Evolutionary conservation across 805 yeast species (phyloP), one percentile per base, ranked within the genome.

Genomic region (Tetrapisispora fleetii): DNA sequence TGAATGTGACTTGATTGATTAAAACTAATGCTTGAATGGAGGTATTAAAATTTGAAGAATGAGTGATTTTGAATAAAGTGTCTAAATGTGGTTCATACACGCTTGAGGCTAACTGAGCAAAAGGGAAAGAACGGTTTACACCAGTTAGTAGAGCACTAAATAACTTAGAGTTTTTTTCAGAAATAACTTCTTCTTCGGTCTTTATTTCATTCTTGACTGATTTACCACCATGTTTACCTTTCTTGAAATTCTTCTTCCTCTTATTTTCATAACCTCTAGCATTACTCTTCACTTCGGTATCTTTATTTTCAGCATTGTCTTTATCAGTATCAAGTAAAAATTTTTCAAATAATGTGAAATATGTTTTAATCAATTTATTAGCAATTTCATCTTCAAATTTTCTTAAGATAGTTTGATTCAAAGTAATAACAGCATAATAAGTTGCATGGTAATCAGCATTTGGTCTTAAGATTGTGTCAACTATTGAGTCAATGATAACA

Each of bases 91-190:
- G 72, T 54, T 80, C 78, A 60, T 83, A 87, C 7, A 78, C 77
- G 28, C 83, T 81, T 37, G 80, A 76, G 17, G 88, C 81, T 48
- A 93, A 71, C 53, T 80, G 75, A 2, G 95, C 81, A 64, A 86
- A 93, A 48, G 98, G 98, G 74, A 87, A 91, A 0, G 98, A 90
- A 69, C 99, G 85, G 65, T 93, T 93, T 50, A 93, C 77, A 56
- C 99, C 99, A 1, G 99, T 88, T 55, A 93, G 76, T 49, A 93
- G 75, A 16, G 96, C 96, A 28, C 96, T 81, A 58, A 91, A 87
- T 57, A 91, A 68, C 59, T 85, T 86, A 40, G 95, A 76, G 58
- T 82, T 85, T 58, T 83, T 86, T 63, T 93, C 98, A 60, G 88
- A 86, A 21, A 71, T 51, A 1, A 83, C 67, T 56, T 85, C 91